A percentile compares a stretch with the other conserved stretches of the same genome.
These are phyloP conservation scores for Fraxinus latifolia DNA, from an alignment of 305 asterid genomes.

Conservation along the genomic window DNA sequence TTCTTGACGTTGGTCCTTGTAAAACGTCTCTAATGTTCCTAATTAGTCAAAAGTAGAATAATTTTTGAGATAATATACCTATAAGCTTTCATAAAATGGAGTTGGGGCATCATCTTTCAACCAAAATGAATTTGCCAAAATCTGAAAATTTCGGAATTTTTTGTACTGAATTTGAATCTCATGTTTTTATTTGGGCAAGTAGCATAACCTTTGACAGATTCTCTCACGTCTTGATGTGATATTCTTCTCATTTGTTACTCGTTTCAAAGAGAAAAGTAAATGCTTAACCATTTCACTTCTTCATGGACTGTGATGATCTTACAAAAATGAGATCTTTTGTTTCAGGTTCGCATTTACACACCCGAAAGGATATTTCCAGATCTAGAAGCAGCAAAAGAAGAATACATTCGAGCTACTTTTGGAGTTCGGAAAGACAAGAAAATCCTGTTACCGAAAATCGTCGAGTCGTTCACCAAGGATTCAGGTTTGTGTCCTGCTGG, in stretches of 20 bases:
- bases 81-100: neutral
- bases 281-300: neutral
- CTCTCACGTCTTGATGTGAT: neutral
- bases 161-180: neutral
- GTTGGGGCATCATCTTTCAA: neutral
- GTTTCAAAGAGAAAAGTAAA: neutral
- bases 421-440: constrained; percentile 73
- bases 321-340: neutral
- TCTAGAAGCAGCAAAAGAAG: constrained; percentile 89
- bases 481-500: constrained; percentile 60
- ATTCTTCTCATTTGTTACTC: neutral
- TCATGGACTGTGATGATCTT: neutral
- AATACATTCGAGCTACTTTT: constrained; percentile 85
- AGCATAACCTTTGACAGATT: neutral
- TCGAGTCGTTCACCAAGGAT: constrained; percentile 76
- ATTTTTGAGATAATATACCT: neutral
- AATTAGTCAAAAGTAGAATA: neutral
- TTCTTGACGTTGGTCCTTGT: neutral
- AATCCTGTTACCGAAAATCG: constrained; percentile 64
- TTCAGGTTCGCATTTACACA: constrained; percentile 79
- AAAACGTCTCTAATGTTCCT: neutral
- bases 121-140: neutral
- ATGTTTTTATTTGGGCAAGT: neutral
- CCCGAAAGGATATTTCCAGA: constrained; percentile 72
- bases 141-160: neutral